phyloP scores from a whole-genome alignment of 805 yeast genomes.

The Saturnispora halmiae region DNA sequence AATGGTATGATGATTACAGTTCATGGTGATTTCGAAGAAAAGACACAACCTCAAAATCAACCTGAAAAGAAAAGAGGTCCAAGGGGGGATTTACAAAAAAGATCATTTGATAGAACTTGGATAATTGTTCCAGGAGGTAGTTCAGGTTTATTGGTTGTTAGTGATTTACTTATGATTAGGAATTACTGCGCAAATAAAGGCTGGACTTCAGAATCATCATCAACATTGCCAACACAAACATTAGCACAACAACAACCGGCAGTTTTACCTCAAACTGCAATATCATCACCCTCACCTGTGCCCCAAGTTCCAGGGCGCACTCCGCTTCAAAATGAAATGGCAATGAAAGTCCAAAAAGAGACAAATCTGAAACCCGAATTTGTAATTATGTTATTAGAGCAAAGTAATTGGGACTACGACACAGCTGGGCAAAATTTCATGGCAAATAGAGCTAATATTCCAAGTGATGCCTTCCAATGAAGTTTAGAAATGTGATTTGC shows the following conservation, averaged over 20 bases:
- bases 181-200: slow-evolving; percentile 46
- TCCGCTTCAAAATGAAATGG: slow-evolving; percentile 51
- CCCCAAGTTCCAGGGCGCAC: slow-evolving; percentile 36
- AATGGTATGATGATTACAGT: slow-evolving; percentile 69
- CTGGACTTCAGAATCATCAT: slow-evolving; percentile 33
- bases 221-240: background rate
- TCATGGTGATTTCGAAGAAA: slow-evolving; percentile 81
- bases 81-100: slow-evolving; percentile 36
- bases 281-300: slow-evolving; percentile 14
- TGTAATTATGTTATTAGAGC: slow-evolving; percentile 76
- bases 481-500: too few species aligned
- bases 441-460: slow-evolving; percentile 46
- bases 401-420: slow-evolving; percentile 75
- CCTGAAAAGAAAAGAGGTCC: slow-evolving; percentile 11
- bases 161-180: slow-evolving; percentile 70
- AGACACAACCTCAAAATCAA: slow-evolving; percentile 26
- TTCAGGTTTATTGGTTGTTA: slow-evolving; percentile 72
- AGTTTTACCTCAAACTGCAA: slow-evolving; percentile 7
- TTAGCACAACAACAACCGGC: slow-evolving; percentile 1
- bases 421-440: slow-evolving; percentile 63
- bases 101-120: slow-evolving; percentile 82
- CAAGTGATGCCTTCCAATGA: slow-evolving; percentile 42
- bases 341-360: slow-evolving; percentile 55
- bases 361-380: slow-evolving; percentile 74
- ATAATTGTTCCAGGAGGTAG: slow-evolving; percentile 61